Evolutionary conservation across 2,329 filamentous ascomycete genomes (phyloP), one percentile per base, ranked within the genome.

Genomic region (Stachybotrys chlorohalonatus): DNA sequence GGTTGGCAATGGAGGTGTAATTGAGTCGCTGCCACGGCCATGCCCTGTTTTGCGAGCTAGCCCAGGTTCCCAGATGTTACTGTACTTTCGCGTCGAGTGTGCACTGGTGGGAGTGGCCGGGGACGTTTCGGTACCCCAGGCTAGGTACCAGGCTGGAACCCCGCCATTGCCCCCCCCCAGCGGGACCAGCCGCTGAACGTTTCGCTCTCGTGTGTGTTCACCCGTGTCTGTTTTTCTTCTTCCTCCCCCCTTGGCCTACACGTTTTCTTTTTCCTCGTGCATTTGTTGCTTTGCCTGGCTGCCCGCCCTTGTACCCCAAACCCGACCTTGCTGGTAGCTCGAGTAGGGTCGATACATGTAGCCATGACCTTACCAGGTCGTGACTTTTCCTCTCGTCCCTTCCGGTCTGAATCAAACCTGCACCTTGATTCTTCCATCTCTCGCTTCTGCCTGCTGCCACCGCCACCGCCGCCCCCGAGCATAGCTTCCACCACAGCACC

Each of bases 191-290:
- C 36, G 36, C 36, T 42, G 36, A 42, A 42, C 36, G 36, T 13
- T 13, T 42, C 36, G 36, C 36, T 13, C 36, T 42, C 36, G 36
- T 9, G 36, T 9, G 36, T 13, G 8, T 42, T 13, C 36, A 50
- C 47, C 51, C 46, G 47, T 6, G 11, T 36, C 53, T 50, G 7
- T 51, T 42, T 46, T 50, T 50, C 54, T 55, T 48, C 52, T 54
- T 51, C 17, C 32, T 49, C 52, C 55, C 31, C 31, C 15, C 24
- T 24, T 24, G 24, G 24, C 24, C 30, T 54, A 56, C 31, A 51
- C 51, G 31, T 49, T 52, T 49, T 47, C 46, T 45, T 51, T 55
- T 52, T 48, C 30, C 36, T 54, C 17, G 11, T 42, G 9, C 36
- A 9, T 42, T 42, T 42, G 36, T 42, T 42, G 36, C 36, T 42